Evolutionary conservation across 176 grass and related monocot species (phyloP).

Genomic region (Hsuehochloa calcarea): DNA sequence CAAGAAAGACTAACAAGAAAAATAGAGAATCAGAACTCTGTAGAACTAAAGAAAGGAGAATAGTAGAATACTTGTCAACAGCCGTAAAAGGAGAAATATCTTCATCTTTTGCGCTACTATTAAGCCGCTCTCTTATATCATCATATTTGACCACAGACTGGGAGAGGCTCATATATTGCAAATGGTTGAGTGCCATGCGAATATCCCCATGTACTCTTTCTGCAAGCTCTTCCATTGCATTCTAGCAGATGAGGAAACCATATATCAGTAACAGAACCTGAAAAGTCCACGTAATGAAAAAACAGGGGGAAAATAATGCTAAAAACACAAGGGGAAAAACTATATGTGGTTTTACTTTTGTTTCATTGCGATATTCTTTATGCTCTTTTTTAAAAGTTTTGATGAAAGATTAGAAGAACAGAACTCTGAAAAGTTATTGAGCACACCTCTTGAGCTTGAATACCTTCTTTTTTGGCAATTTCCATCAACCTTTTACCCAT

Average conservation of each 20-base stretch:
- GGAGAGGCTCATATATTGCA: constrained; percentile 96
- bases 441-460: constrained; percentile 94
- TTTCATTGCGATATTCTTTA: neutral
- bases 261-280: constrained; percentile 28
- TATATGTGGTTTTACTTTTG: neutral
- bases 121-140: constrained; percentile 84
- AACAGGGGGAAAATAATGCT: neutral
- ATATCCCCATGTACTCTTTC: constrained; percentile 98
- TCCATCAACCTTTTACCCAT: constrained; percentile 99
- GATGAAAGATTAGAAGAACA: constrained; percentile 11
- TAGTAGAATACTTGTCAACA: constrained; percentile 87
- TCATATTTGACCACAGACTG: constrained; percentile 96
- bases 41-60: constrained; percentile 25
- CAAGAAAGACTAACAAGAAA: neutral
- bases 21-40: constrained; percentile 7
- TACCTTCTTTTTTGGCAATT: constrained; percentile 83
- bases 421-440: constrained; percentile 17
- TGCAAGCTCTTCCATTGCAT: constrained; percentile 97
- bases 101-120: constrained; percentile 96
- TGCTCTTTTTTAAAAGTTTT: neutral
- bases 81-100: constrained; percentile 98
- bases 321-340: neutral
- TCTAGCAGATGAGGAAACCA: constrained; percentile 39
- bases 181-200: constrained; percentile 97
- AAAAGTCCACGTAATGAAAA: neutral